Evolutionary conservation across 1,139 yeast species (phyloP).

Genomic region (Suhomyces bokatorum): DNA sequence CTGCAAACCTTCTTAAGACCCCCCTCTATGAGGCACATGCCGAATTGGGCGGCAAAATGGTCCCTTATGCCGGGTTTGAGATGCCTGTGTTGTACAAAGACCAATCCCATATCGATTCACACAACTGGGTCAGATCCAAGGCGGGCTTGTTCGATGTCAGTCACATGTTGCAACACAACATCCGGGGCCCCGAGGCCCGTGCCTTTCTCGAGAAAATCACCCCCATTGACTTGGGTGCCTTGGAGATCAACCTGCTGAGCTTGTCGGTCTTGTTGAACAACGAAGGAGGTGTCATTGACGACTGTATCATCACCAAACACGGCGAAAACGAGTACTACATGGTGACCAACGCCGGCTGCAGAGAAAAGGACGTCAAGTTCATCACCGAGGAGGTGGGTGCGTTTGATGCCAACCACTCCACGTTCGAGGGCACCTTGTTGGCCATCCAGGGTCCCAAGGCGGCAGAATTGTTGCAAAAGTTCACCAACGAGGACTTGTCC

Average conservation of each 20-base stretch:
- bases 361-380: conserved; percentile 74
- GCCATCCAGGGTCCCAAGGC: conserved; percentile 95
- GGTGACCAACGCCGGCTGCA: conserved; percentile 97
- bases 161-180: conserved; percentile 90
- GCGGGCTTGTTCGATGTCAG: conserved; percentile 95
- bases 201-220: conserved; percentile 74
- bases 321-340: conserved; percentile 76
- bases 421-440: conserved; percentile 73
- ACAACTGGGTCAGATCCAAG: conserved; percentile 84
- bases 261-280: conserved; percentile 76
- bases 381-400: conserved; percentile 51
- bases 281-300: conserved; percentile 86
- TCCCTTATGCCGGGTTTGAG: conserved; percentile 89
- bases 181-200: conserved; percentile 69
- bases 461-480: conserved; percentile 60
- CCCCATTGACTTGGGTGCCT: conserved; percentile 71
- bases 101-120: conserved; percentile 88
- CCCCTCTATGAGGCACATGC: conserved; percentile 82
- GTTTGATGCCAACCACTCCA: conserved; percentile 54
- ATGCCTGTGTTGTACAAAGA: conserved; percentile 90
- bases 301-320: conserved; percentile 86
- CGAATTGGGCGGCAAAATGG: conserved; percentile 83
- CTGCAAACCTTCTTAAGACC: conserved; percentile 51
- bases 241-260: conserved; percentile 63
- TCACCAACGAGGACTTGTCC: conserved; percentile 59